phyloP scores from a whole-genome alignment of 345 rosid species.

The Eucalyptus pauciflora region DNA sequence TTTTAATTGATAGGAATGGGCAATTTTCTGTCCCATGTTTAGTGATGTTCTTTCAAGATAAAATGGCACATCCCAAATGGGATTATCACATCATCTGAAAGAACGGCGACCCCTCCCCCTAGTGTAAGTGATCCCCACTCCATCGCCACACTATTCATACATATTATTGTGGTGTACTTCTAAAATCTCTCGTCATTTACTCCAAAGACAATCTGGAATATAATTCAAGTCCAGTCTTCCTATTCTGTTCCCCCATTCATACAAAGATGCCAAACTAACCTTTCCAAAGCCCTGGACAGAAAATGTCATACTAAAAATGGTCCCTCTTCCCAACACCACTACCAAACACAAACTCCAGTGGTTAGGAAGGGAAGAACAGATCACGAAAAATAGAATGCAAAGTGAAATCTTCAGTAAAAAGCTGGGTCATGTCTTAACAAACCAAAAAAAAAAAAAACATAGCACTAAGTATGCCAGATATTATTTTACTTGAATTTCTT shows the following conservation, averaged over 20 bases:
- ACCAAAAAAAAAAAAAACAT: background rate
- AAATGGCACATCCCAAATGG: background rate
- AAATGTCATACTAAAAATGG: background rate
- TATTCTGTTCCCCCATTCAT: background rate
- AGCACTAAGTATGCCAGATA: background rate
- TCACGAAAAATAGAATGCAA: background rate
- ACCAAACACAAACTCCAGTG: background rate
- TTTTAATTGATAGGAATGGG: background rate
- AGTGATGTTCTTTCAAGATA: background rate
- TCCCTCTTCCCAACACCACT: background rate
- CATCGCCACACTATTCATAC: background rate
- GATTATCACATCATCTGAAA: background rate
- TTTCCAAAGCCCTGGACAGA: background rate
- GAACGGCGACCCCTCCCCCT: background rate
- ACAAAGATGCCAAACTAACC: background rate
- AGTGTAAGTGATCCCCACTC: background rate
- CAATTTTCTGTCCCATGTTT: background rate
- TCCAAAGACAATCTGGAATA: background rate
- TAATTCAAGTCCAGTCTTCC: background rate
- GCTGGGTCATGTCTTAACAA: background rate
- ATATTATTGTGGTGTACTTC: background rate
- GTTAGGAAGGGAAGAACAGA: background rate
- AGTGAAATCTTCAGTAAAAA: background rate
- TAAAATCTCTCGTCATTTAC: background rate
- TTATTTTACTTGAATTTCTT: background rate